A percentile compares a stretch with the other conserved stretches of the same genome.
Evolutionary conservation across 2,329 filamentous ascomycete species (phyloP).

Genomic region (Aschersonia sp.): DNA sequence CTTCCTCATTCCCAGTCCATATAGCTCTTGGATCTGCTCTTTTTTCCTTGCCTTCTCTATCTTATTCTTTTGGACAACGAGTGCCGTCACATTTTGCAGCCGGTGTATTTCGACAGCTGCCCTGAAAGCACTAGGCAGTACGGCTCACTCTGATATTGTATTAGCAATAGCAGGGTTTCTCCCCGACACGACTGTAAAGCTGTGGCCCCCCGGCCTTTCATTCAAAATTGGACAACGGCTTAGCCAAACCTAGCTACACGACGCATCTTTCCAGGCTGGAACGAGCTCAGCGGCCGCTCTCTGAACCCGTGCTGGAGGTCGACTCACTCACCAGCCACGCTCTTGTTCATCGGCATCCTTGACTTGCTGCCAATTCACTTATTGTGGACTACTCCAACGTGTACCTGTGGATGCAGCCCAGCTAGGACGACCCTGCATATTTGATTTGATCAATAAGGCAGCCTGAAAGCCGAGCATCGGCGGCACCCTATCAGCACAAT

Average conservation of each 20-base stretch:
- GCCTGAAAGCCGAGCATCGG: too few species aligned
- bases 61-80: not conserved
- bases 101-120: not conserved
- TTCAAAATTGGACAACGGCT: not conserved
- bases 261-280: slow-evolving; percentile 2
- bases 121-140: not conserved
- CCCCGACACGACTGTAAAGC: not conserved
- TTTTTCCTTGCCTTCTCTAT: not conserved
- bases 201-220: not conserved
- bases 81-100: not conserved
- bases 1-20: slow-evolving; percentile 2
- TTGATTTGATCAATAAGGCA: too few species aligned
- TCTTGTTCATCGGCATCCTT: not conserved
- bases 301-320: slow-evolving; percentile 1
- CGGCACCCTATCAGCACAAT: too few species aligned
- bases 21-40: slow-evolving; percentile 1
- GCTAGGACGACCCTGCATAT: too few species aligned
- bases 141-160: not conserved
- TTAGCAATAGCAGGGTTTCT: not conserved
- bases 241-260: not conserved
- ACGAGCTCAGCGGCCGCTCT: not conserved
- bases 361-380: not conserved
- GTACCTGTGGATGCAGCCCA: not conserved
- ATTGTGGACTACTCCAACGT: not conserved
- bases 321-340: not conserved